These are phyloP conservation scores for Colletotrichum viniferum DNA, from an alignment of 2,329 filamentous ascomycete genomes.

Conservation along the genomic window DNA sequence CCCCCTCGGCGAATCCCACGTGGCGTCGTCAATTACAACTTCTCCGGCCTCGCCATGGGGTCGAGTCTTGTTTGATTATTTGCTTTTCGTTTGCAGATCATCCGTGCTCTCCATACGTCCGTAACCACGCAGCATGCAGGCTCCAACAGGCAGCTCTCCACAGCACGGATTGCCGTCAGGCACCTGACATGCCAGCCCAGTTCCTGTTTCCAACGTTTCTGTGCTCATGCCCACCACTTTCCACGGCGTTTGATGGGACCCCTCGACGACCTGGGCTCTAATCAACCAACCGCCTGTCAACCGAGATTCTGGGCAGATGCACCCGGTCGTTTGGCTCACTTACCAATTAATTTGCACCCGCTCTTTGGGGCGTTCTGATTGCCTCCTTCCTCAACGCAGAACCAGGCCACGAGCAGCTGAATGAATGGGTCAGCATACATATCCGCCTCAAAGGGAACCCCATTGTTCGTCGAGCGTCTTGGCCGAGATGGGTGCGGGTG, in stretches of 20 bases:
- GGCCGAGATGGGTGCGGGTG: neutral
- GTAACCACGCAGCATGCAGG: neutral
- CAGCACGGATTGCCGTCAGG: neutral
- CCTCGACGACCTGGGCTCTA: neutral
- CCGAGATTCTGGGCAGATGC: neutral
- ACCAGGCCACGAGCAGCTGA: neutral
- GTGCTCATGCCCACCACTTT: neutral
- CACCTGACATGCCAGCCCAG: neutral
- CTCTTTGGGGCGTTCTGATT: neutral
- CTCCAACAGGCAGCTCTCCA: neutral
- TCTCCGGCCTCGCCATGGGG: neutral
- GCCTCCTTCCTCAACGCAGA: neutral
- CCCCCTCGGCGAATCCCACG: neutral
- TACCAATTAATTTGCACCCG: neutral
- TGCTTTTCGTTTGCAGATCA: neutral
- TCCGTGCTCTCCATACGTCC: neutral
- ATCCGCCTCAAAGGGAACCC: neutral
- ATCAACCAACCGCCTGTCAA: neutral
- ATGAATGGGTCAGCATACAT: neutral
- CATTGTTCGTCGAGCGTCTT: neutral
- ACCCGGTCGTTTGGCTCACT: neutral
- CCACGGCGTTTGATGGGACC: neutral
- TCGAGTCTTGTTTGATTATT: neutral
- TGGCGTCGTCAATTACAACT: neutral
- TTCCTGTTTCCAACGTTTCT: neutral